Evolutionary conservation across 345 rosid species (phyloP).

Genomic region (Rhodamnia rubescens): DNA sequence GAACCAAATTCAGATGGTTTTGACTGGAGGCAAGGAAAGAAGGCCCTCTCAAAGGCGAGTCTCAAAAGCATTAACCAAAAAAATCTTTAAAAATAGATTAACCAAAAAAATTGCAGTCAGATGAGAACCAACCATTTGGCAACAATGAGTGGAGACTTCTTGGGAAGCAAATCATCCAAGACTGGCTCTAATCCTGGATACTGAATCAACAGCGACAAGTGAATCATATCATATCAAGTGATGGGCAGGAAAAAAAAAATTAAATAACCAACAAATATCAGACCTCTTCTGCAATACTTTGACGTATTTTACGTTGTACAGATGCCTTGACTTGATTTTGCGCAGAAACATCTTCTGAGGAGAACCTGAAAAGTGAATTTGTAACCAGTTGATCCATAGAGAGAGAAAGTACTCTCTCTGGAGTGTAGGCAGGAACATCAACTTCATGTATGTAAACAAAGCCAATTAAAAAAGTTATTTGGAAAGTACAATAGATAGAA

Average conservation of each 20-base stretch:
- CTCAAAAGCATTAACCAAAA: background rate
- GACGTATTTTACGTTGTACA: constrained; percentile 89
- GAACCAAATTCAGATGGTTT: constrained; percentile 84
- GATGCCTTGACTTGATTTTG: constrained; percentile 99
- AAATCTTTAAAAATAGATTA: background rate
- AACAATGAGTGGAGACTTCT: constrained; percentile 81
- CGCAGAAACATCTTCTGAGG: constrained; percentile 79
- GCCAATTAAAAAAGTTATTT: background rate
- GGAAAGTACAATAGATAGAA: background rate
- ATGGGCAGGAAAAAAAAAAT: background rate
- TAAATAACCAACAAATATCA: background rate
- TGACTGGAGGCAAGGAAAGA: constrained; percentile 46
- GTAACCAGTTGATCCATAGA: background rate
- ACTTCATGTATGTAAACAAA: background rate
- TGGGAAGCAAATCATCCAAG: constrained; percentile 92
- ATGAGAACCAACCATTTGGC: constrained; percentile 60
- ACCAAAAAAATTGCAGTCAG: background rate
- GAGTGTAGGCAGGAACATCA: background rate
- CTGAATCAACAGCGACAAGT: constrained; percentile 17
- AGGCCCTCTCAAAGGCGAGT: background rate
- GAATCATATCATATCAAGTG: background rate
- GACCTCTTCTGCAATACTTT: constrained; percentile 96
- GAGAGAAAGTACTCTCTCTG: background rate
- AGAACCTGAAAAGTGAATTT: constrained; percentile 42
- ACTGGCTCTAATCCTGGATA: constrained; percentile 93